phyloP scores from a whole-genome alignment of 768 basidiomycete species.

The Imleria badia region DNA sequence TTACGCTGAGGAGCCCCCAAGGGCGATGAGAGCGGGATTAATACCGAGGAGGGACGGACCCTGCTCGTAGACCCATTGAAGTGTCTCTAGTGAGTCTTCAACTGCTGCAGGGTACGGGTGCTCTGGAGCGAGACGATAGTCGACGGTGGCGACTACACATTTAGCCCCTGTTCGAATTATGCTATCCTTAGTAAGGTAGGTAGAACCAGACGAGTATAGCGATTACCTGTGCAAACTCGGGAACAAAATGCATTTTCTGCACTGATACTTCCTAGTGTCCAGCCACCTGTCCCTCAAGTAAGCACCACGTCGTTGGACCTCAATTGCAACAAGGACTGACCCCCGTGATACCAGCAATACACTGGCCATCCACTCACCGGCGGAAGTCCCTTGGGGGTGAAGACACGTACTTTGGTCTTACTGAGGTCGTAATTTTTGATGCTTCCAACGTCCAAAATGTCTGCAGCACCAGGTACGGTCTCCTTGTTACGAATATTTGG shows the following conservation, averaged over 20 bases:
- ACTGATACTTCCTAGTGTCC: constrained; percentile 69
- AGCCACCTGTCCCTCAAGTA: constrained; percentile 51
- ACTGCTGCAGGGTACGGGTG: constrained; percentile 35
- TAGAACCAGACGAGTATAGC: background rate
- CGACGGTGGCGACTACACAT: constrained; percentile 35
- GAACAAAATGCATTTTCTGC: constrained; percentile 59
- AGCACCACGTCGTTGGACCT: background rate
- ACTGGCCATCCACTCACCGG: constrained; percentile 67
- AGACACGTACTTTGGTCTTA: constrained; percentile 57
- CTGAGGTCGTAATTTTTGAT: constrained; percentile 52
- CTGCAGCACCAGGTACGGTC: constrained; percentile 56
- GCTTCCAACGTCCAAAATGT: constrained; percentile 54
- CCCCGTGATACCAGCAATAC: constrained; percentile 75
- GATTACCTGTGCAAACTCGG: constrained; percentile 28
- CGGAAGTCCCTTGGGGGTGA: constrained; percentile 51
- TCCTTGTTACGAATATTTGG: constrained; percentile 52
- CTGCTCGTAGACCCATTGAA: constrained; percentile 34
- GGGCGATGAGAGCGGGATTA: constrained; percentile 54
- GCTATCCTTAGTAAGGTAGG: background rate
- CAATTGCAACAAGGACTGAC: constrained; percentile 31
- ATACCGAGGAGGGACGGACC: constrained; percentile 48
- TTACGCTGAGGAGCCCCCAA: constrained; percentile 74
- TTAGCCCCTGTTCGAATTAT: constrained; percentile 22
- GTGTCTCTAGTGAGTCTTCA: constrained; percentile 38
- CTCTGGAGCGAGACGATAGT: constrained; percentile 37